Base-by-base conservation (phyloP, 352 stramenopile genomes). In the Phytophthora ohioensis region DNA sequence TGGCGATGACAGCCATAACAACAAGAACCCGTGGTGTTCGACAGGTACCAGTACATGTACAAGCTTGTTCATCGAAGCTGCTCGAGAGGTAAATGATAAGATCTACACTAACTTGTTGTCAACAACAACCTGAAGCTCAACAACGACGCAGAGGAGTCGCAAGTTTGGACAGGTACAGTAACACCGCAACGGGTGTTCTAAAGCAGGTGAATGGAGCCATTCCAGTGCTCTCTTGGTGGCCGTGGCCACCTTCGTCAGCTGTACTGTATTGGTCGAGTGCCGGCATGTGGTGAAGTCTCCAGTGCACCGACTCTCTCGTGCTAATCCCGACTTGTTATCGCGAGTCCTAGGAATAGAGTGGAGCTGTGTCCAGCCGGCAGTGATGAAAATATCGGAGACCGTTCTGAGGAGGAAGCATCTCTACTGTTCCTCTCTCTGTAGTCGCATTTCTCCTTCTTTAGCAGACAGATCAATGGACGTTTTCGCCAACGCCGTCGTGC, bases 401-500 rank as follows among this genome's bases (percentile, higher is more conserved):
- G 51, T 62, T 51, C 57, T 71, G 39, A 66, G 47, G 63, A 67
- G 21, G 42, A 36, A 39, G 32, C 39, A 21, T 46, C 13, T 71
- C 45, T 55, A 56, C 12, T 52, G 35, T 2, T 27, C 21, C 34
- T 10, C 47, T 61, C 41, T 70, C 47, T 54, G 13, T 46, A 57
- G 47, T 56, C 17, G 51, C 49, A 48, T 53, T 58, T 45, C 57
- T 11, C 41, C 32, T 5, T 12, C 30, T 30, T 35, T 51, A 21
- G 3, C 46, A 7, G 48, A 9, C 13, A 32, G 30, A 34, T 15
- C 39, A 38, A 69, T 71, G n/a, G 54, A 73, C 38, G 49, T 67
- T 32, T 77, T 73, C 32, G 54, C 64, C 30, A 73, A 72, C 43
- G 39, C 66, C 10, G n/a, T 69, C 5, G 34, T 42, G 30, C 67